Percentiles rank a stretch among this genome's conserved stretches.
phyloP scores from a whole-genome alignment of 2,329 filamentous ascomycete genomes.

The Fusarium subglutinans region DNA sequence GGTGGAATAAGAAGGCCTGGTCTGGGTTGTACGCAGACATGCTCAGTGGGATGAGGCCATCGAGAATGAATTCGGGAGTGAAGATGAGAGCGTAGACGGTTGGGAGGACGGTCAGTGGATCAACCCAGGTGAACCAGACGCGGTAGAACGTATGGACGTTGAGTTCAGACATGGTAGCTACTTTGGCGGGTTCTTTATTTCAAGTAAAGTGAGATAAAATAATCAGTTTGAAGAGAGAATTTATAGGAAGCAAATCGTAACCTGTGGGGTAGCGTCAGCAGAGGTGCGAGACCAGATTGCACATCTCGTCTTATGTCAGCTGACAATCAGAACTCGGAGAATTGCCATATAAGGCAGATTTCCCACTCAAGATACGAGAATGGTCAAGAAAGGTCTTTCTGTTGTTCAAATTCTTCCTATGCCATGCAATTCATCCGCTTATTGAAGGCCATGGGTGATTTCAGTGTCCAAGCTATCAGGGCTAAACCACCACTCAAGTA shows the following conservation, averaged over 20 bases:
- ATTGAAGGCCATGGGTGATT: background rate
- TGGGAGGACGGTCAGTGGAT: constrained; percentile 22
- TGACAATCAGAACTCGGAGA: background rate
- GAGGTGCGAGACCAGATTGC: background rate
- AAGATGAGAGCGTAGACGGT: constrained; percentile 29
- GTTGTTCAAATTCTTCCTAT: background rate
- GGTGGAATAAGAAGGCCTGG: constrained; percentile 37
- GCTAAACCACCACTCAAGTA: constrained; percentile 18
- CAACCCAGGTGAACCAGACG: constrained; percentile 38
- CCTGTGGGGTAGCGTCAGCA: background rate
- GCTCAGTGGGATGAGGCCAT: constrained; percentile 25
- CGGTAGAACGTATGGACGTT: constrained; percentile 28
- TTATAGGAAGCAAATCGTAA: background rate
- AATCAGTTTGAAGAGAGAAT: background rate
- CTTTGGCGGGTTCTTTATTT: background rate
- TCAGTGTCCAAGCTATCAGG: constrained; percentile 1
- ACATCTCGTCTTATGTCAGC: background rate
- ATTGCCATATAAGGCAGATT: background rate
- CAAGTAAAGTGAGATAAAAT: background rate
- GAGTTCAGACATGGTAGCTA: background rate
- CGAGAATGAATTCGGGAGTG: constrained; percentile 25
- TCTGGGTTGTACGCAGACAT: constrained; percentile 28
- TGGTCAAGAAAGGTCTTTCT: background rate
- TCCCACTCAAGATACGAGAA: background rate
- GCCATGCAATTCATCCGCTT: background rate